Evolutionary conservation across 106 monocot genomes (phyloP), one percentile per base, ranked within the genome.

Genomic region (Amphibolis antarctica): DNA sequence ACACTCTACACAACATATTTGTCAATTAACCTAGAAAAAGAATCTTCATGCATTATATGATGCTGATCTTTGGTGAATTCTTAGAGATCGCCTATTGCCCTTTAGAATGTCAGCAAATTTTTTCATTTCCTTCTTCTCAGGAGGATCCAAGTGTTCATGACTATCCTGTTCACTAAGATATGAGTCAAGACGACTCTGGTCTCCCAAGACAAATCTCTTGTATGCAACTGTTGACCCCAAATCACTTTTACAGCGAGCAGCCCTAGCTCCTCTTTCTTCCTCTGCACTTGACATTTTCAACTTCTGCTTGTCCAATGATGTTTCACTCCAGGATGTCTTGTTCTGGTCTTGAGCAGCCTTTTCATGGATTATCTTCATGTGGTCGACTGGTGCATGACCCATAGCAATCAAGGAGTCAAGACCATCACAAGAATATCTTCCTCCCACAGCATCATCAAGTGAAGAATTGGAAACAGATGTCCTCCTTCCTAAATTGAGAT

Each of bases 51-150:
- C 46, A 46, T 54, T 67, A 42, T 25, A 60, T 55, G 75, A 80
- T 66, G 50, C 60, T 71, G 80, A 20, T 71, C 70, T 61, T 30
- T 44, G 61, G 18, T 63, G 51, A 6, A n/a, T 29, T 12, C 48
- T 62, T 19, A 63, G 24, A 12, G 4, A 22, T 14, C 43, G 30
- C 21, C 28, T 30, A 12, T 78, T 71, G 29, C 31, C 61, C 70
- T 68, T 76, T 59, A 85, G 70, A 17, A 44, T 75, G 53, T 60
- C 29, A 9, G 85, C 85, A 49, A 76, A 74, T 48, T 74, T 81
- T 44, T 59, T 82, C 26, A 85, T 64, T 62, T 79, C 69, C 23
- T 12, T 25, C 67, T 74, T 77, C 64, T 71, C 80, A 22, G 77
- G 70, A 55, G 52, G 46, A 28, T 63, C 51, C 13, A 22, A 42